Conservation (phyloP, 2,329 filamentous ascomycete genomes). For the Trichoderma aggressivum region DNA sequence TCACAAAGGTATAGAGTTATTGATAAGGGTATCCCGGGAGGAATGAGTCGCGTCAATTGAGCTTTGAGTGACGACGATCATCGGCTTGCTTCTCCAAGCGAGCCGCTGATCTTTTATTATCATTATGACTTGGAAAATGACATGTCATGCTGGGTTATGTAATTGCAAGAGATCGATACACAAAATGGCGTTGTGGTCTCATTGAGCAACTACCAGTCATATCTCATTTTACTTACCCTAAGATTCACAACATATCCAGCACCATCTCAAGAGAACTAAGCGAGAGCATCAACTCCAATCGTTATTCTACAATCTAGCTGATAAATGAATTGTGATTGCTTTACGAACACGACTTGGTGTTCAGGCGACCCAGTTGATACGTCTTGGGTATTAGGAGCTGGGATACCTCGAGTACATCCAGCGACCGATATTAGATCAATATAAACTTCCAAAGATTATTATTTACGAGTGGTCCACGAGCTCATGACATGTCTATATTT, state of each 20-base stretch:
- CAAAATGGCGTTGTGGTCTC: not conserved
- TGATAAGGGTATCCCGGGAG: not conserved
- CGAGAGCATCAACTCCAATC: not conserved
- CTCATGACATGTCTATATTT: not conserved
- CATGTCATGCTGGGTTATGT: not conserved
- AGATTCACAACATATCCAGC: not conserved
- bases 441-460: too few species aligned
- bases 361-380: not conserved
- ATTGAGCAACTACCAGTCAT: not conserved
- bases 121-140: not conserved
- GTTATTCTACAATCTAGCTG: not conserved
- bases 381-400: not conserved
- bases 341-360: rapidly evolving
- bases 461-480: not conserved
- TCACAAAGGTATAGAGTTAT: not conserved
- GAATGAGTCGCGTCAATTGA: not conserved
- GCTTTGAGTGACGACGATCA: not conserved
- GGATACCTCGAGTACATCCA: too few species aligned
- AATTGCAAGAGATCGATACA: not conserved
- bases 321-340: not conserved
- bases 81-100: not conserved
- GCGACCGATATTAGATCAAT: too few species aligned
- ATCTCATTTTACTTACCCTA: not conserved
- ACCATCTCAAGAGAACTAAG: not conserved
- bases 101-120: not conserved